Base-by-base conservation (phyloP, 164 flowering plant species). In the Annona cherimola region DNA sequence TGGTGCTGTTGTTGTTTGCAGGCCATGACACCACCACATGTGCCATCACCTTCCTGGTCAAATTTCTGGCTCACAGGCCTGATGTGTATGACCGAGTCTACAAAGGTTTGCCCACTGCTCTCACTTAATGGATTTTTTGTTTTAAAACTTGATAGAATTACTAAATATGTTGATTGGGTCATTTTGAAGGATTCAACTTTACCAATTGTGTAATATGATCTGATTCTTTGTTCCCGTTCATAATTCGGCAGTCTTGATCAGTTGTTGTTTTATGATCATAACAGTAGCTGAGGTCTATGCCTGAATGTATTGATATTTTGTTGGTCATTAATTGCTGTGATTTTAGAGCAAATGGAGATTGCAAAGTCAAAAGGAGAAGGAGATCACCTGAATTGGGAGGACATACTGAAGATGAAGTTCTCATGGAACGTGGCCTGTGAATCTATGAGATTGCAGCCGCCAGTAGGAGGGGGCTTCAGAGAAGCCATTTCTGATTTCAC, bases 11-110 rank as follows among this genome's bases (percentile, higher is more conserved):
- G 61, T 71, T 89, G 8, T 77, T 89, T 43, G 91, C 84, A 5
- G 91, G 90, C 42, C 86, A 84, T 68, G 89, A 86, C 73, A 86
- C 86, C 2, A 80, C 88, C 16, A 86, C 87, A 69, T 78, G 83
- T 40, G 76, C 85, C 20, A 79, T 84, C 12, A 77, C 86, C 39
- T 87, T 83, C 63, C 44, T 86, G 1, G 74, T 89, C 59, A 87
- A 87, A 71, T 85, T 65, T 54, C 74, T 80, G 5, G 79, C 79
- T 0, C 80, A 80, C 63, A 69, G 69, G 45, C 80, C 82, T 0
- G 8, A 75, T 5, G 39, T 80, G 46, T 77, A 80, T 44, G 35
- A 68, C 11, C 55, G 72, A 42, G 72, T 80, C 44, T 43, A 63
- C 1, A 64, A 69, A n/a, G 77, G 76, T 80, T 16, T 50, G 14